Evolutionary conservation across 352 stramenopile species (phyloP).

Genomic region (Phytophthora meadii): DNA sequence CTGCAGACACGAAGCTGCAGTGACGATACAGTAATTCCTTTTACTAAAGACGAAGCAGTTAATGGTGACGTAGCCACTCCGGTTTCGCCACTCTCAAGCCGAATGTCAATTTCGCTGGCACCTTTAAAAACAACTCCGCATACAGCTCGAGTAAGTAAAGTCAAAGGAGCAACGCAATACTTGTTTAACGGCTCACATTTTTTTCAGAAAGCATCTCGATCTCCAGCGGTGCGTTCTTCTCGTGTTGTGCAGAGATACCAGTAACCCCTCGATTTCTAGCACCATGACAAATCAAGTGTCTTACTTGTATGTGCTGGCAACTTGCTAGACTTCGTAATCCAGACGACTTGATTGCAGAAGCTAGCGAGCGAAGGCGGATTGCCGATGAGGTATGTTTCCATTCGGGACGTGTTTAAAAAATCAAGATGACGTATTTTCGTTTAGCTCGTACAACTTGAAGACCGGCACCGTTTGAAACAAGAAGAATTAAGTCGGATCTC

Average conservation of each 20-base stretch:
- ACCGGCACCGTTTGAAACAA: conserved; percentile 18
- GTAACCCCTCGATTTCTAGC: not conserved
- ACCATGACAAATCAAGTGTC: too few species aligned
- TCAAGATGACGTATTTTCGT: not conserved
- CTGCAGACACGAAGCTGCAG: not conserved
- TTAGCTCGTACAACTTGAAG: conserved; percentile 25
- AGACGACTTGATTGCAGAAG: conserved; percentile 40
- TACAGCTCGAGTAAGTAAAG: conserved; percentile 6
- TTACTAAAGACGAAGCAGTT: not conserved
- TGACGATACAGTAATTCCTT: not conserved
- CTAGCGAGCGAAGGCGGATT: conserved; percentile 29
- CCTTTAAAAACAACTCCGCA: conserved; percentile 20
- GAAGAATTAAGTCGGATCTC: conserved; percentile 22
- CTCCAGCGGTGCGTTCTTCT: conserved; percentile 1
- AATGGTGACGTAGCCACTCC: not conserved
- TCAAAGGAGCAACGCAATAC: not conserved
- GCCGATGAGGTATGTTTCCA: conserved; percentile 34
- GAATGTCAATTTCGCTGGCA: not conserved
- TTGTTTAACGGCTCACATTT: not conserved
- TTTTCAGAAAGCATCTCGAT: conserved; percentile 13
- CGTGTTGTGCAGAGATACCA: conserved; percentile 34
- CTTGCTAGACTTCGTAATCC: conserved; percentile 34
- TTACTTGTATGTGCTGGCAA: too few species aligned
- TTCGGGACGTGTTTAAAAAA: not conserved
- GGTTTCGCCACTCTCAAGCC: not conserved